A percentile compares a stretch with the other conserved stretches of the same genome.
Evolutionary conservation across 768 basidiomycete species (phyloP).

Genomic region (Boletus sensibilis): DNA sequence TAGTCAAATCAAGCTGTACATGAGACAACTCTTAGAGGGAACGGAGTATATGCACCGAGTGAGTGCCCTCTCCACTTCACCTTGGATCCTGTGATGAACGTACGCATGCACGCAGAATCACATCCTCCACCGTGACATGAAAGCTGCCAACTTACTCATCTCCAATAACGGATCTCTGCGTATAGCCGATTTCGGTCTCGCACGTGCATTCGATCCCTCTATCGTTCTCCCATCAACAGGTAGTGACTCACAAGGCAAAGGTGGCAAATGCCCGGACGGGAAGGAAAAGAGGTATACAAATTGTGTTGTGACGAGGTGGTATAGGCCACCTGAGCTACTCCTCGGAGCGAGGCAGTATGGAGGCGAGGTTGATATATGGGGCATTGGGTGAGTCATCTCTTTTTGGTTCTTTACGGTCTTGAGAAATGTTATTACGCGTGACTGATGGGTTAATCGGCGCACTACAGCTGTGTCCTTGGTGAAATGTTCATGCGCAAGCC

Average conservation of each 20-base stretch:
- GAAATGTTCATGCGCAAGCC: slow-evolving; percentile 92
- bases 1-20: slow-evolving; percentile 91
- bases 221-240: slow-evolving; percentile 33
- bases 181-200: slow-evolving; percentile 96
- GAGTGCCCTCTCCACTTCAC: slow-evolving; percentile 31
- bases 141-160: slow-evolving; percentile 95
- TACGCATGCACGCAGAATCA: slow-evolving; percentile 62
- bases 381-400: slow-evolving; percentile 69
- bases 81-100: slow-evolving; percentile 6
- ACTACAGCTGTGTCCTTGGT: slow-evolving; percentile 81
- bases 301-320: slow-evolving; percentile 94
- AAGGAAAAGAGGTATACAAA: slow-evolving; percentile 84
- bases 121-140: slow-evolving; percentile 98
- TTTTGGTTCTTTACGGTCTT: background rate
- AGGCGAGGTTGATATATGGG: slow-evolving; percentile 96
- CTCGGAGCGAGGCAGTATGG: slow-evolving; percentile 89
- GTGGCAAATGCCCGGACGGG: slow-evolving; percentile 39
- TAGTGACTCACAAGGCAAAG: slow-evolving; percentile 19
- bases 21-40: slow-evolving; percentile 94
- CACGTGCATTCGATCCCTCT: slow-evolving; percentile 69
- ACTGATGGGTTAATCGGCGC: background rate
- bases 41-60: slow-evolving; percentile 95
- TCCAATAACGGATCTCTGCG: slow-evolving; percentile 79
- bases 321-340: slow-evolving; percentile 89
- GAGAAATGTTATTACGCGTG: background rate